These are phyloP conservation scores for Penicillium sp. DNA, from an alignment of 2,329 filamentous ascomycete genomes.

Conservation along the genomic window DNA sequence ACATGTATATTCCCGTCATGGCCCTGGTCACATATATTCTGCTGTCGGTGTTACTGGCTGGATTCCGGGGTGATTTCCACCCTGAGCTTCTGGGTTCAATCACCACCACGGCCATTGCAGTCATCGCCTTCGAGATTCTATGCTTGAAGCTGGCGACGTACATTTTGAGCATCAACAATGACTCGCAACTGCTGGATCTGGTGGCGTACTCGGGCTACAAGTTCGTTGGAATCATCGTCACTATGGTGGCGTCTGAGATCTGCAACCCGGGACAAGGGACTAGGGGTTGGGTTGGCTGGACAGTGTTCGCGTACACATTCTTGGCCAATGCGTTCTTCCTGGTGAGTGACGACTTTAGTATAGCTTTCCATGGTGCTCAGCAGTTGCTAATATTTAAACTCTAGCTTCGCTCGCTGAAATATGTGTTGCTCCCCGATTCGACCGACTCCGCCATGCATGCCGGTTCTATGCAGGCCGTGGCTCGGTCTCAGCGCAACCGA, in stretches of 20 bases:
- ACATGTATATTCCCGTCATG: constrained; percentile 99
- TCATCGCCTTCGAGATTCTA: constrained; percentile 85
- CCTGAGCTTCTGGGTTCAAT: constrained; percentile 90
- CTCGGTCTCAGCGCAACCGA: constrained; percentile 79
- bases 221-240: constrained; percentile 94
- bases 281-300: constrained; percentile 84
- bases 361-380: background rate
- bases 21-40: constrained; percentile 96
- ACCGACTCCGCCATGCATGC: constrained; percentile 61
- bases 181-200: constrained; percentile 87
- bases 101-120: constrained; percentile 75
- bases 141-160: constrained; percentile 90
- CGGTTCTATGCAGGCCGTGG: constrained; percentile 65
- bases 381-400: background rate
- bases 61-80: constrained; percentile 85
- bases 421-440: constrained; percentile 87
- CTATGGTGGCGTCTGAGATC: constrained; percentile 74
- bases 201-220: constrained; percentile 98
- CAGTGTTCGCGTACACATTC: constrained; percentile 86
- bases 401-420: constrained; percentile 89
- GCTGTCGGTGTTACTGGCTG: constrained; percentile 83
- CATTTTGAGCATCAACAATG: constrained; percentile 87
- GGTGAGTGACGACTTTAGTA: constrained; percentile 52
- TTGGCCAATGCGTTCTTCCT: constrained; percentile 92
- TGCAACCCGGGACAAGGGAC: constrained; percentile 76